Conservation (phyloP, 177 flowering plant species). For the Vitis hybrid region DNA sequence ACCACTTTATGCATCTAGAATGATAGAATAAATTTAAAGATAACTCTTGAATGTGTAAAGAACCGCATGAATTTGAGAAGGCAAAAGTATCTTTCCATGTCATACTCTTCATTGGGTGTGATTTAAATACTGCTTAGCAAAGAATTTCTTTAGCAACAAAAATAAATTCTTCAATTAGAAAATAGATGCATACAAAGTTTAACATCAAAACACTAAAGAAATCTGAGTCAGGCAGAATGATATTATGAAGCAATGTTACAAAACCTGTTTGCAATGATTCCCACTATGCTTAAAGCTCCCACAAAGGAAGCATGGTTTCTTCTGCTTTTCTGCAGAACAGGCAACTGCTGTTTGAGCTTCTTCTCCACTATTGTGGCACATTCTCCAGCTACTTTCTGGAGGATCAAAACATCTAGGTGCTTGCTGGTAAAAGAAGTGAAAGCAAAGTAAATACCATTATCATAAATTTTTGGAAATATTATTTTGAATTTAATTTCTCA, state of each 20-base stretch:
- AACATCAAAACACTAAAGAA: background rate
- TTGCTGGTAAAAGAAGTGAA: constrained; percentile 35
- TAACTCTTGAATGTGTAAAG: background rate
- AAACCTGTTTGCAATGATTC: constrained; percentile 40
- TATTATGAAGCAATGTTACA: background rate
- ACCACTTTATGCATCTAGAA: background rate
- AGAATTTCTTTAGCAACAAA: too few species aligned
- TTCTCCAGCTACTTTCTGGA: constrained; percentile 38
- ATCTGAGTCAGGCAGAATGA: too few species aligned
- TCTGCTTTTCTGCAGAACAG: constrained; percentile 51
- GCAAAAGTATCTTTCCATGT: background rate
- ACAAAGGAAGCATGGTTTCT: constrained; percentile 49
- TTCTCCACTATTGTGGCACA: constrained; percentile 65
- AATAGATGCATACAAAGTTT: background rate
- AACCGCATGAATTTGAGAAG: background rate
- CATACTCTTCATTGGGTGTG: background rate
- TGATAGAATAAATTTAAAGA: background rate
- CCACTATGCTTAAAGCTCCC: constrained; percentile 38
- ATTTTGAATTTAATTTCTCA: background rate
- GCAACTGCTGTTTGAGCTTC: constrained; percentile 51
- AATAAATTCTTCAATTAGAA: background rate
- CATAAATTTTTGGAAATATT: background rate
- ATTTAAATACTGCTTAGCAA: background rate
- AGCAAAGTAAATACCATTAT: background rate
- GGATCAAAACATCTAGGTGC: constrained; percentile 85